Evolutionary conservation across 495 filamentous ascomycete species (phyloP).

Genomic region (Darksidea phi): DNA sequence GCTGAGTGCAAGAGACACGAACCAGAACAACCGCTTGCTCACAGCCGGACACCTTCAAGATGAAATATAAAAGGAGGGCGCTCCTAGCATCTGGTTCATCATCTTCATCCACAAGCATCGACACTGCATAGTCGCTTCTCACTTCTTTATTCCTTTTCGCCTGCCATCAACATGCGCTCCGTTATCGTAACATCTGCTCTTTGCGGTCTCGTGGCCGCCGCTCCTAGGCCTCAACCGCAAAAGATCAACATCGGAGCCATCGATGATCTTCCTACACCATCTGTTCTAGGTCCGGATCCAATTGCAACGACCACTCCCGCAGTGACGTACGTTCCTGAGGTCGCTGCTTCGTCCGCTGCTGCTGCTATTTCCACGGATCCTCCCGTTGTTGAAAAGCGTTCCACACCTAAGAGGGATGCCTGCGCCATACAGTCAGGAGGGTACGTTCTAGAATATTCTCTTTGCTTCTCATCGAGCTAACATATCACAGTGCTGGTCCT

Average conservation of each 20-base stretch:
- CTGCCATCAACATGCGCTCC: constrained; percentile 31
- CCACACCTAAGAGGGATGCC: background rate
- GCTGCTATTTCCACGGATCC: constrained; percentile 13
- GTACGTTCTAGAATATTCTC: background rate
- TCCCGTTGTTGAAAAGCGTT: constrained; percentile 7
- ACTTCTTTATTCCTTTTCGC: background rate
- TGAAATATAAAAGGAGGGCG: background rate
- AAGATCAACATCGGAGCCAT: constrained; percentile 28
- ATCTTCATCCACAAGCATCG: background rate
- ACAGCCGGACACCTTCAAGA: background rate
- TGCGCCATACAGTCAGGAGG: constrained; percentile 17
- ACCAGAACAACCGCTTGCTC: background rate
- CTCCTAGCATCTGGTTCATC: background rate
- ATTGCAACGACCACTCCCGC: background rate
- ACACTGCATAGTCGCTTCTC: background rate
- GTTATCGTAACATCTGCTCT: constrained; percentile 31
- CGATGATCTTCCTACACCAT: constrained; percentile 8
- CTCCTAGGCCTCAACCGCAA: constrained; percentile 28
- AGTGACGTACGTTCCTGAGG: constrained; percentile 9
- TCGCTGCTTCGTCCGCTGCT: constrained; percentile 12
- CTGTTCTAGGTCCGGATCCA: constrained; percentile 10
- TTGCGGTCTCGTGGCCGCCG: constrained; percentile 28
- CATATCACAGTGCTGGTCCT: constrained; percentile 1
- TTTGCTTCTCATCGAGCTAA: background rate
- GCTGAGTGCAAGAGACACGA: background rate